phyloP scores from a whole-genome alignment of 371 early-diverging fungal genomes.

The Rhizopus stolonifer region DNA sequence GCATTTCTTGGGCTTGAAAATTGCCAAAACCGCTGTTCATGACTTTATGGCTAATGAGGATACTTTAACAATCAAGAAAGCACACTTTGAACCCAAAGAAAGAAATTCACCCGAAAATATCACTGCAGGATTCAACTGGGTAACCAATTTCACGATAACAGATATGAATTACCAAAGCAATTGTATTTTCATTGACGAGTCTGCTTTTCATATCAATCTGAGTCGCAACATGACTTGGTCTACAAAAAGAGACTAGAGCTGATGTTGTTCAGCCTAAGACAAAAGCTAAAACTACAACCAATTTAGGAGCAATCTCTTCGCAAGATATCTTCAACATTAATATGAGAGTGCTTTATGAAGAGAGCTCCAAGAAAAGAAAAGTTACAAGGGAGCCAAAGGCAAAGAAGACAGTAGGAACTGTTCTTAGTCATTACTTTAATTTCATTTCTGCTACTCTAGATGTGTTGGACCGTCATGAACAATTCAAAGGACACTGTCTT shows the following conservation, averaged over 20 bases:
- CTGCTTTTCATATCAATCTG: constrained; percentile 12
- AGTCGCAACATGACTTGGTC: background rate
- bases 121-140: background rate
- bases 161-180: constrained; percentile 17
- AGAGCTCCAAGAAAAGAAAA: constrained; percentile 8
- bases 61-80: constrained; percentile 2
- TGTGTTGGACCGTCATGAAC: constrained; percentile 6
- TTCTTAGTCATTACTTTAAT: constrained; percentile 10
- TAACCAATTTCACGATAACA: constrained; percentile 1
- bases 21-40: constrained; percentile 10
- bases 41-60: constrained; percentile 1
- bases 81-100: constrained; percentile 1
- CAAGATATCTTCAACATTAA: constrained; percentile 7
- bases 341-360: constrained; percentile 1
- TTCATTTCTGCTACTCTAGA: constrained; percentile 8
- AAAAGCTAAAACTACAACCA: background rate
- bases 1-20: constrained; percentile 6
- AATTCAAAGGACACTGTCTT: constrained; percentile 8
- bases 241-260: background rate
- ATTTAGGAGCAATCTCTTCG: constrained; percentile 4
- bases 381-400: no score
- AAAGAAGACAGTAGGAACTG: constrained; percentile 9
- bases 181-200: constrained; percentile 14
- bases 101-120: constrained; percentile 6
- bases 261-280: background rate